Conservation (phyloP, 2,329 filamentous ascomycete genomes). For the Colletotrichum echinochloae region DNA sequence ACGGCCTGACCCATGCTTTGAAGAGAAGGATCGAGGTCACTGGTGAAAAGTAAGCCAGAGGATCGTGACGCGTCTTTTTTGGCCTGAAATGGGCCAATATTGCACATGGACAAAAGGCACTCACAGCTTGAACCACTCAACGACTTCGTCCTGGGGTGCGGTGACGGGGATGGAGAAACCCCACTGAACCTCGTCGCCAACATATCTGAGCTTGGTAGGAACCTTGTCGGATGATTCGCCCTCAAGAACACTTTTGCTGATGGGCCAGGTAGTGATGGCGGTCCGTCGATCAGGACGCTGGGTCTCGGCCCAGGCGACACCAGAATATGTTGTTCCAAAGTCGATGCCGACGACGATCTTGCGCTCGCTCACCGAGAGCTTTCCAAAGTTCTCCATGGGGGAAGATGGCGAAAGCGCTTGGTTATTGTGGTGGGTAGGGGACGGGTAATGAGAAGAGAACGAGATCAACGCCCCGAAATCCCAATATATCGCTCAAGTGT, state of each 20-base stretch:
- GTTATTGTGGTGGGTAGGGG: neutral
- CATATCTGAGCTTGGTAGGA: slow-evolving; percentile 61
- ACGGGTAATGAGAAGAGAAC: neutral
- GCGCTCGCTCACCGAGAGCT: slow-evolving; percentile 50
- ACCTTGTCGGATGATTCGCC: slow-evolving; percentile 60
- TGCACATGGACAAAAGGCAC: slow-evolving; percentile 31
- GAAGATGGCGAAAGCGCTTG: neutral
- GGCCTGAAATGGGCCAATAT: too few species aligned
- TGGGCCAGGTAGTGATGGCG: slow-evolving; percentile 60
- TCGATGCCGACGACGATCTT: slow-evolving; percentile 66
- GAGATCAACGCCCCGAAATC: neutral
- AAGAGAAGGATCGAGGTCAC: slow-evolving; percentile 53
- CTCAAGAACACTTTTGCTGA: slow-evolving; percentile 50
- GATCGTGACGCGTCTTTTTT: too few species aligned
- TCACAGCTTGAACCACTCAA: slow-evolving; percentile 65
- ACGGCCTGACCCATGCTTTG: slow-evolving; percentile 49
- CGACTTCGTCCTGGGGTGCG: slow-evolving; percentile 52
- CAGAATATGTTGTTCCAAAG: slow-evolving; percentile 69
- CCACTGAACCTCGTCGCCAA: slow-evolving; percentile 59
- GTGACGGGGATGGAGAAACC: slow-evolving; percentile 61
- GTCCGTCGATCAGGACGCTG: slow-evolving; percentile 55
- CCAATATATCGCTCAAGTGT: neutral
- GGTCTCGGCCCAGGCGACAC: slow-evolving; percentile 64
- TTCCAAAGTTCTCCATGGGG: slow-evolving; percentile 51
- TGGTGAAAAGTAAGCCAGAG: slow-evolving; percentile 27